These are phyloP conservation scores for Saccharomycopsis schoenii DNA, from an alignment of 805 yeast species.

Conservation along the genomic window DNA sequence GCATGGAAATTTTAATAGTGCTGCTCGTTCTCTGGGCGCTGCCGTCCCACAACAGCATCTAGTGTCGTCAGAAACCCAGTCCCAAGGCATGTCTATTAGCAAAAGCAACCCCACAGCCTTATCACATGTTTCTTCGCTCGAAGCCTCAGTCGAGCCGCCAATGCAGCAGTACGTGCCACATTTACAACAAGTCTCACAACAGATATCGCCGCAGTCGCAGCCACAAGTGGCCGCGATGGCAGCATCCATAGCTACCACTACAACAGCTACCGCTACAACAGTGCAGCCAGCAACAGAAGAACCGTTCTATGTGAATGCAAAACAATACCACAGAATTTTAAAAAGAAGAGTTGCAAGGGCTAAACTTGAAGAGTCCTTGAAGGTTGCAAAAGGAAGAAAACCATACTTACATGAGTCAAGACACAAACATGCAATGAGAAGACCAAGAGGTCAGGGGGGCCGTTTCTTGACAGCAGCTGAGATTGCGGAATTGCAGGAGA, in stretches of 20 bases:
- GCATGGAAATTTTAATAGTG: no score
- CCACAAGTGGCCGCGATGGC: conserved; percentile 11
- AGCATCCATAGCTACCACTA: neutral
- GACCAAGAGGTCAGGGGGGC: conserved; percentile 99
- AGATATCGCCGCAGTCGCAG: neutral
- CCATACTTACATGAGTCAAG: conserved; percentile 95
- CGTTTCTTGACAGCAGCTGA: conserved; percentile 91
- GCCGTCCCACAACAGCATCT: neutral
- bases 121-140: neutral
- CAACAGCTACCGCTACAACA: neutral
- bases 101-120: neutral
- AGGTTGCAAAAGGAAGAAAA: conserved; percentile 80
- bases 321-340: conserved; percentile 89
- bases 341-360: conserved; percentile 93
- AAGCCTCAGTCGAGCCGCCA: neutral
- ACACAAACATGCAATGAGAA: conserved; percentile 97
- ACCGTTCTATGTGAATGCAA: conserved; percentile 96
- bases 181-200: neutral
- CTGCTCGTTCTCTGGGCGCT: no score
- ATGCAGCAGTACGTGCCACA: neutral
- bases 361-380: conserved; percentile 76
- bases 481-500: conserved; percentile 36
- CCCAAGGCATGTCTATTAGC: neutral
- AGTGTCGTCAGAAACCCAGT: neutral
- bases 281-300: conserved; percentile 42